Percentiles rank a stretch among this genome's conserved stretches.
These are phyloP conservation scores for Phytophthora melonis DNA, from an alignment of 352 stramenopile species.

Conservation along the genomic window DNA sequence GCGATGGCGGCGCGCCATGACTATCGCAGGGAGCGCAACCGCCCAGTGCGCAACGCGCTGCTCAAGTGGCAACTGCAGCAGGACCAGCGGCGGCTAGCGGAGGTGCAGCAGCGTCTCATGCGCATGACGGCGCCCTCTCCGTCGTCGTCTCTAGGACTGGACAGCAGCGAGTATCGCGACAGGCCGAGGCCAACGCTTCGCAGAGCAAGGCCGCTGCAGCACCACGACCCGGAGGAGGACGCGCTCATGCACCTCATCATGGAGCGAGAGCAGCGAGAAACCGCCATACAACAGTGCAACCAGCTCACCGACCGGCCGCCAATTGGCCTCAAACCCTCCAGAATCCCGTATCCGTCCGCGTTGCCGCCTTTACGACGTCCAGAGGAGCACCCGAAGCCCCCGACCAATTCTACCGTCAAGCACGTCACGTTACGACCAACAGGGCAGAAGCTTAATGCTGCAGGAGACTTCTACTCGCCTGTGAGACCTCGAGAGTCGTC, in stretches of 20 bases:
- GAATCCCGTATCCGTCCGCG: conserved; percentile 13
- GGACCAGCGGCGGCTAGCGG: conserved; percentile 29
- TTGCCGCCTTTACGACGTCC: conserved; percentile 23
- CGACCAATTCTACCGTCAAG: conserved; percentile 15
- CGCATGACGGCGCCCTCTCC: conserved; percentile 29
- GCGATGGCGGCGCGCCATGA: conserved; percentile 33
- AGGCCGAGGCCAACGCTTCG: conserved; percentile 5
- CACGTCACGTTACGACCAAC: conserved; percentile 21
- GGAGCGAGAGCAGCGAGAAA: conserved; percentile 43
- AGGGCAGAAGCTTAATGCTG: conserved; percentile 37
- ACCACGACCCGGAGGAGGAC: conserved; percentile 46
- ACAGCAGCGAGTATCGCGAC: conserved; percentile 13
- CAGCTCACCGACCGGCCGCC: conserved; percentile 13
- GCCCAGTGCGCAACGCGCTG: conserved; percentile 38
- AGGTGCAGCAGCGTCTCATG: conserved; percentile 32
- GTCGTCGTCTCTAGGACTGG: conserved; percentile 5
- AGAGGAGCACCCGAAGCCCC: conserved; percentile 4
- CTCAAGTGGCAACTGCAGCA: conserved; percentile 44
- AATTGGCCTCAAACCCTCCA: conserved; percentile 10
- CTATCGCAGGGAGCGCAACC: conserved; percentile 12
- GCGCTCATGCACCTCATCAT: conserved; percentile 52
- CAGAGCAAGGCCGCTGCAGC: conserved; percentile 9
- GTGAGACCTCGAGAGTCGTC: conserved; percentile 33
- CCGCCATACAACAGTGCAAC: conserved; percentile 7
- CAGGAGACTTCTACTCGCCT: conserved; percentile 47